Evolutionary conservation across 1,284 basidiomycete genomes (phyloP), one percentile per base, ranked within the genome.

Genomic region (Irpex rosettiformis): DNA sequence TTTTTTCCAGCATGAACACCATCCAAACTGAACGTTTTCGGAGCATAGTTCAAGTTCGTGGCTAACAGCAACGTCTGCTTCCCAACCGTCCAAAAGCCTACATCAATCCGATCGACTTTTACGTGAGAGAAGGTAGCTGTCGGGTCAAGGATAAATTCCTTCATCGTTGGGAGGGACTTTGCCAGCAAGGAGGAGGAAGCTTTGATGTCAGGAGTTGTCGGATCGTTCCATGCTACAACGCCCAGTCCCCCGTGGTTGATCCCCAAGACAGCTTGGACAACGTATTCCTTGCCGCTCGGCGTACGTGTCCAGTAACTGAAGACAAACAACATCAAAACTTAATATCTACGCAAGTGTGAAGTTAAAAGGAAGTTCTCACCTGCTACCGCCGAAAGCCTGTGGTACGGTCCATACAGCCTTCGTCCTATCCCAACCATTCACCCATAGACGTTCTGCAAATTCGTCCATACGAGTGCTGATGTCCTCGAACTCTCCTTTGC

Each of bases 341-440:
- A 24, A 27, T 49, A 11, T 4, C 37, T 21, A 10, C 8, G n/a
- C 29, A 27, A 29, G 2, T 40, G 18, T 22, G 42, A 27, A 18
- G 25, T 29, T 8, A 53, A 18, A 27, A 56, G 30, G 29, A 22
- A 28, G 13, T 0, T 72, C 84, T 68, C 53, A 89, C 85, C 77
- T 75, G 22, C 76, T 75, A 33, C 77, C 78, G 10, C 88, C 88
- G 68, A 91, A 91, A 0, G 80, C 89, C 69, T 91, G 89, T 0
- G 89, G 87, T 0, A 91, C 89, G 1, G 83, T 82, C 89, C 89
- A 91, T 1, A 90, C 77, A 1, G 83, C 77, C 66, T 86, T 84
- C 2, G 77, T 79, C 13, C 80, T 73, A 54, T 84, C 84, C 82
- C 86, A 85, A 3, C 88, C 88, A 48, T 85, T 77, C 51, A 77